Conservation (phyloP, 805 yeast species). For the Ogataea glucozyma region DNA sequence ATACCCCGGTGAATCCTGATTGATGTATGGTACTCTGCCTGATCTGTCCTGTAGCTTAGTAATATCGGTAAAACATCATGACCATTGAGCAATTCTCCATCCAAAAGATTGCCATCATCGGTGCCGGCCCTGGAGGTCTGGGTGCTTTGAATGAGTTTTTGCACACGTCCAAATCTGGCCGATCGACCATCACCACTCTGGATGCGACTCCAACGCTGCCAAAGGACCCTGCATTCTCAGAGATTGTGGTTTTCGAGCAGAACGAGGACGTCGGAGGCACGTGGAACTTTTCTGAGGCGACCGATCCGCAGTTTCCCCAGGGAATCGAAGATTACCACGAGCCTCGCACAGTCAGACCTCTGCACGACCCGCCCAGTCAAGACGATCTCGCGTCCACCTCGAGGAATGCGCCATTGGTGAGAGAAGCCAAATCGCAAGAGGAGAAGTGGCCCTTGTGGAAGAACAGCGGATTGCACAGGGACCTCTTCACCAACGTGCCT, state of each 20-base stretch:
- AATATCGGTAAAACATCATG: too few relatives aligned
- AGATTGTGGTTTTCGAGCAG: constrained; percentile 41
- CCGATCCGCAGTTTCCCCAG: constrained; percentile 26
- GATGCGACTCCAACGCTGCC: constrained; percentile 5
- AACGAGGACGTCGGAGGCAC: constrained; percentile 39
- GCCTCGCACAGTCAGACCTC: constrained; percentile 15
- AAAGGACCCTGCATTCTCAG: constrained; percentile 31
- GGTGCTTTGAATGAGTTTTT: constrained; percentile 12
- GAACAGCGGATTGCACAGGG: constrained; percentile 57
- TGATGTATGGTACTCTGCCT: too few relatives aligned
- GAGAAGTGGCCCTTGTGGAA: constrained; percentile 31
- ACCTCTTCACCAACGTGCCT: constrained; percentile 69
- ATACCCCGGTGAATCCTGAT: too few relatives aligned
- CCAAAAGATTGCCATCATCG: constrained; percentile 11
- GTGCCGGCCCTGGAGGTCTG: constrained; percentile 15
- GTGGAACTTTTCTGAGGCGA: constrained; percentile 31
- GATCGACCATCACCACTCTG: constrained; percentile 22
- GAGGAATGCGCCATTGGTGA: constrained; percentile 33
- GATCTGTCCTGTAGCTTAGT: too few relatives aligned
- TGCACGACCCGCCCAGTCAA: constrained; percentile 24
- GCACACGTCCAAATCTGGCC: constrained; percentile 32
- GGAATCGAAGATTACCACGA: constrained; percentile 5
- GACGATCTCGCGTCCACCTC: constrained; percentile 17
- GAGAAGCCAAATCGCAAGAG: constrained; percentile 13
- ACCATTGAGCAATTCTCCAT: constrained; percentile 5